Percentiles rank a stretch among this genome's conserved stretches.
Evolutionary conservation across 2,329 filamentous ascomycete species (phyloP).

Genomic region (Curvularia spicifera): DNA sequence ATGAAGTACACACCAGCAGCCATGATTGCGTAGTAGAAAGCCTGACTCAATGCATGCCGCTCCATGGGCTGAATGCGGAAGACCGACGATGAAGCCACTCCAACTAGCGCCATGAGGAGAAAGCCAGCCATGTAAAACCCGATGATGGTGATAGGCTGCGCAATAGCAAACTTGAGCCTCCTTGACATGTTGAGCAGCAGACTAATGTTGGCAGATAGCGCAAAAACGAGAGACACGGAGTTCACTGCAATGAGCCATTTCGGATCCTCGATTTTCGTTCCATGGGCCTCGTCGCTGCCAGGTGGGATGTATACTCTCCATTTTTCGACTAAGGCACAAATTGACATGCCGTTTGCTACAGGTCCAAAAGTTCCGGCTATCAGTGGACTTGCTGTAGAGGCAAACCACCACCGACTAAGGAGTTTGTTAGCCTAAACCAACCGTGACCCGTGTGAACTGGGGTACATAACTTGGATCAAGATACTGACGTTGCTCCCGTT

Average conservation of each 20-base stretch:
- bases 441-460: neutral
- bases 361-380: slow-evolving; percentile 62
- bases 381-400: slow-evolving; percentile 64
- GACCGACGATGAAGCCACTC: slow-evolving; percentile 53
- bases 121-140: slow-evolving; percentile 64
- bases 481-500: slow-evolving; percentile 52
- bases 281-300: slow-evolving; percentile 54
- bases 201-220: slow-evolving; percentile 61
- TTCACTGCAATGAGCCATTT: slow-evolving; percentile 63
- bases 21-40: slow-evolving; percentile 66
- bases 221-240: slow-evolving; percentile 61
- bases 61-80: slow-evolving; percentile 53
- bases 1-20: slow-evolving; percentile 64
- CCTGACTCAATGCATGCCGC: slow-evolving; percentile 59
- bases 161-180: slow-evolving; percentile 60
- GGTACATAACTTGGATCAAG: slow-evolving; percentile 52
- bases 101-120: slow-evolving; percentile 61
- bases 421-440: slow-evolving; percentile 14
- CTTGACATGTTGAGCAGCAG: slow-evolving; percentile 66
- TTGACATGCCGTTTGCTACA: slow-evolving; percentile 61
- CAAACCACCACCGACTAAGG: slow-evolving; percentile 64
- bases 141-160: slow-evolving; percentile 66
- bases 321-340: slow-evolving; percentile 62
- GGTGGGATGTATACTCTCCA: slow-evolving; percentile 62
- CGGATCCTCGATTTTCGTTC: slow-evolving; percentile 59